phyloP scores from a whole-genome alignment of 1,139 yeast genomes.

The Lodderomyces margitis region DNA sequence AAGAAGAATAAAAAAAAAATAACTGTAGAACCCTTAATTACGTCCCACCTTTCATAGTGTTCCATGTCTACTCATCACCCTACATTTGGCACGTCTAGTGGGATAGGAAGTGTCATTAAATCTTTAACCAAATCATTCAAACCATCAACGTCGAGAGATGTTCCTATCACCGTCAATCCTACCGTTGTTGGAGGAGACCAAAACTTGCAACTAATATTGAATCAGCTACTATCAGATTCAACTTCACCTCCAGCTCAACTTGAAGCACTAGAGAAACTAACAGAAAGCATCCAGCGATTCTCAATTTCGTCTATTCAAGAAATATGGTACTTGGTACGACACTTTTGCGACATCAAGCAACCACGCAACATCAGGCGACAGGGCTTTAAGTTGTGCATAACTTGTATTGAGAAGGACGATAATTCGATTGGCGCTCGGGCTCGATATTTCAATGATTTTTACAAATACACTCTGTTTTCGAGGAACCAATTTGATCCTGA shows the following conservation, averaged over 20 bases:
- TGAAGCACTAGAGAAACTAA: slow-evolving; percentile 51
- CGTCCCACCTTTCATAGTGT: slow-evolving; percentile 30
- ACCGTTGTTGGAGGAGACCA: slow-evolving; percentile 64
- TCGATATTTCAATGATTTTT: slow-evolving; percentile 60
- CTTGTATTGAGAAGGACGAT: slow-evolving; percentile 58
- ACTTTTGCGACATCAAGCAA: slow-evolving; percentile 45
- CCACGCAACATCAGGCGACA: slow-evolving; percentile 46
- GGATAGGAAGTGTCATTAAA: slow-evolving; percentile 51
- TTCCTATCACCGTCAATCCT: slow-evolving; percentile 51
- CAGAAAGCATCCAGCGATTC: slow-evolving; percentile 49
- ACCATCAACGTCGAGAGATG: slow-evolving; percentile 23
- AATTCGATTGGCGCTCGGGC: slow-evolving; percentile 44
- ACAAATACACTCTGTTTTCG: slow-evolving; percentile 36
- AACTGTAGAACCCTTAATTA: slow-evolving; percentile 42
- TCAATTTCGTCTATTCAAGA: slow-evolving; percentile 65
- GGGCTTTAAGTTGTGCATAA: slow-evolving; percentile 51
- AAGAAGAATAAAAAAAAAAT: neutral
- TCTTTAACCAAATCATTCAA: slow-evolving; percentile 55
- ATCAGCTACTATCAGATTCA: slow-evolving; percentile 37
- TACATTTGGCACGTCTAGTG: slow-evolving; percentile 29
- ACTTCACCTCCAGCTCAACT: slow-evolving; percentile 40
- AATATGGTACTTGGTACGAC: slow-evolving; percentile 71
- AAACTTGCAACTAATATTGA: slow-evolving; percentile 46
- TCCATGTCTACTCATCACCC: slow-evolving; percentile 39
- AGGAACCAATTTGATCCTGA: slow-evolving; percentile 42